Evolutionary conservation across 176 grass and related monocot species (phyloP).

Genomic region (Oryza meyeriana): DNA sequence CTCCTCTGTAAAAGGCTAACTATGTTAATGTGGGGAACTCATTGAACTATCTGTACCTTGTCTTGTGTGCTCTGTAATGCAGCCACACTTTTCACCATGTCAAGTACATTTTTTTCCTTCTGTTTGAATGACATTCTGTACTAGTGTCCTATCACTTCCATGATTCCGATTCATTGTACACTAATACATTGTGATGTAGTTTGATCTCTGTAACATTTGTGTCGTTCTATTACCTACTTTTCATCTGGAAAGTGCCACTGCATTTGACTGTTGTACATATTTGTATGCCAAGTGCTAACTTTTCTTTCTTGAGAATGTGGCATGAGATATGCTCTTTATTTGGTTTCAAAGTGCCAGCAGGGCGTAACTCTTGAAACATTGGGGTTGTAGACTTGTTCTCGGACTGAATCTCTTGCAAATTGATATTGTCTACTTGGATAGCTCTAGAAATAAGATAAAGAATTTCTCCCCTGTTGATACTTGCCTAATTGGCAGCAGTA

Average conservation of each 20-base stretch:
- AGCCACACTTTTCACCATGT: background rate
- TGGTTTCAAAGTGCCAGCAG: background rate
- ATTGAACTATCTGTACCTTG: slow-evolving; percentile 12
- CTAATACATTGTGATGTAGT: background rate
- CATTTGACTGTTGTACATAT: background rate
- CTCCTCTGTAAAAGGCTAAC: slow-evolving; percentile 6
- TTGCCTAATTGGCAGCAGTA: background rate
- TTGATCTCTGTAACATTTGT: background rate
- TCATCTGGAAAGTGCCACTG: background rate
- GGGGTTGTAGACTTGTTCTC: background rate
- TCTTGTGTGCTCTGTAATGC: slow-evolving; percentile 20
- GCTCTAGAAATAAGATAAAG: background rate
- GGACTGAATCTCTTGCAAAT: background rate
- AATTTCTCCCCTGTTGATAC: background rate
- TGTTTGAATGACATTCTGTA: background rate
- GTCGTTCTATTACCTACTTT: background rate
- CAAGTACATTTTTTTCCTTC: background rate
- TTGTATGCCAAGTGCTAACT: background rate
- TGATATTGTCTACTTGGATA: background rate
- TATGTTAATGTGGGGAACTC: slow-evolving; percentile 25
- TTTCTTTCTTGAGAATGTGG: background rate
- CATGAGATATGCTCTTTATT: background rate
- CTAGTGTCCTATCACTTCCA: background rate
- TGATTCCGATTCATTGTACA: background rate
- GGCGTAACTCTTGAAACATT: background rate